These are phyloP conservation scores for Arthrobotrys pseudoclavata DNA, from an alignment of 2,329 filamentous ascomycete species.

Conservation along the genomic window DNA sequence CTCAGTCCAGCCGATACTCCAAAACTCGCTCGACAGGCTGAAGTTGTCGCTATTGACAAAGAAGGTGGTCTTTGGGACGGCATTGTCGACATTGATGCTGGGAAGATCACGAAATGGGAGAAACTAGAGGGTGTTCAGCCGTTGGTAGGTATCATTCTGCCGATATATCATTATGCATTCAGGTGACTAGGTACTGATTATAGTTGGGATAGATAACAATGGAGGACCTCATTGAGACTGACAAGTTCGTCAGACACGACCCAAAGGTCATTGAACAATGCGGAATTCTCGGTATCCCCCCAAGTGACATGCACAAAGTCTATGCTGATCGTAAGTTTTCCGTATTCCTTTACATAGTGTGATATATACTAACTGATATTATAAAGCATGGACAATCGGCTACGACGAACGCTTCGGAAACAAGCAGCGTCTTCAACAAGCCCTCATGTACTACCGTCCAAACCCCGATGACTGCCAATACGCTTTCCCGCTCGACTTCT, in stretches of 20 bases:
- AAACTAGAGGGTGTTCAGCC: conserved; percentile 83
- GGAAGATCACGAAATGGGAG: conserved; percentile 80
- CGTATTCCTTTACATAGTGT: no score
- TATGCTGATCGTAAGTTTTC: conserved; percentile 83
- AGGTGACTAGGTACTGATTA: conserved; percentile 8
- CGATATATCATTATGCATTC: background rate
- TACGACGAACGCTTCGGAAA: conserved; percentile 91
- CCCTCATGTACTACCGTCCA: conserved; percentile 94
- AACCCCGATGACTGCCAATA: conserved; percentile 89
- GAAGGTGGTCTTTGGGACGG: conserved; percentile 87
- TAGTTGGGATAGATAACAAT: conserved; percentile 78
- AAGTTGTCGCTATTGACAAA: conserved; percentile 84
- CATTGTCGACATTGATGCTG: conserved; percentile 77
- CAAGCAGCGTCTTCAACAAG: conserved; percentile 84
- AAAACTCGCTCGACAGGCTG: conserved; percentile 79
- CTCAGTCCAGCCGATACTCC: conserved; percentile 74
- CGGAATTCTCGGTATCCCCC: conserved; percentile 81
- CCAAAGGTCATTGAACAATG: conserved; percentile 93
- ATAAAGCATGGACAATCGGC: conserved; percentile 87
- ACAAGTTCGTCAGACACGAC: conserved; percentile 80
- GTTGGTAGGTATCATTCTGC: conserved; percentile 71
- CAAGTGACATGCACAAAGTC: conserved; percentile 91
- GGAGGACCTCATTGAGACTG: conserved; percentile 87
- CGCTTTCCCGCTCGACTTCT: conserved; percentile 91
- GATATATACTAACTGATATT: background rate